Conservation (phyloP, 768 basidiomycete genomes). For the Phanerochaete sordida region DNA sequence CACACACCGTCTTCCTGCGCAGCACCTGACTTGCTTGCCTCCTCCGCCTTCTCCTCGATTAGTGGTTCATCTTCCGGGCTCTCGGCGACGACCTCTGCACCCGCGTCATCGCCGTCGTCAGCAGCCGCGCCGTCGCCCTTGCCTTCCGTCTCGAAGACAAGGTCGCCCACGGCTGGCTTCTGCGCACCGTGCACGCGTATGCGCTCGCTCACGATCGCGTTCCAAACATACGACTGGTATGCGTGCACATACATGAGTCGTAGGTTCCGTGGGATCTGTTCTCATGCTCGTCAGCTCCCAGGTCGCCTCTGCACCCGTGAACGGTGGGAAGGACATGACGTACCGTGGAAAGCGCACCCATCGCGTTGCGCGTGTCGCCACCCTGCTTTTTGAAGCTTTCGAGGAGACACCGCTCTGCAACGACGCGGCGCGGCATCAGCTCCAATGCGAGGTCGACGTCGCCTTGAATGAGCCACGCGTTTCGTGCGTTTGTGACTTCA, state of each 20-base stretch:
- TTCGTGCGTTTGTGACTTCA: slow-evolving; percentile 78
- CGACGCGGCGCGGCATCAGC: slow-evolving; percentile 85
- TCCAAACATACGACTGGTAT: slow-evolving; percentile 99
- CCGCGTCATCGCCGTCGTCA: slow-evolving; percentile 22
- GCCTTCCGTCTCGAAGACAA: slow-evolving; percentile 66
- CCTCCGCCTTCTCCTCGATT: slow-evolving; percentile 29
- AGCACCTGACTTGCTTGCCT: slow-evolving; percentile 10
- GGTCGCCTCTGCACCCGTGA: not conserved
- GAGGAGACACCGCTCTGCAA: slow-evolving; percentile 89
- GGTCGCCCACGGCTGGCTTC: slow-evolving; percentile 79
- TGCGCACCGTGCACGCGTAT: slow-evolving; percentile 73
- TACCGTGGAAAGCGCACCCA: slow-evolving; percentile 86
- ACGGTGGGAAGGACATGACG: too few relatives aligned
- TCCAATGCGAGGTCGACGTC: slow-evolving; percentile 80
- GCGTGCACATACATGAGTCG: slow-evolving; percentile 98
- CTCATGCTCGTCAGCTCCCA: not conserved
- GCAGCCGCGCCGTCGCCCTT: slow-evolving; percentile 27
- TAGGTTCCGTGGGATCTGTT: slow-evolving; percentile 90
- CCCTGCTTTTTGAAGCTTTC: slow-evolving; percentile 85
- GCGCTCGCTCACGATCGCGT: slow-evolving; percentile 93
- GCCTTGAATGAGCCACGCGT: slow-evolving; percentile 84
- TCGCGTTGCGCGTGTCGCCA: slow-evolving; percentile 75
- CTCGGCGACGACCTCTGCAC: slow-evolving; percentile 28
- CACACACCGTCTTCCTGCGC: not conserved
- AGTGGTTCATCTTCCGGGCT: slow-evolving; percentile 27